Evolutionary conservation across 2,329 filamentous ascomycete genomes (phyloP).

Genomic region (Myotisia sp.): DNA sequence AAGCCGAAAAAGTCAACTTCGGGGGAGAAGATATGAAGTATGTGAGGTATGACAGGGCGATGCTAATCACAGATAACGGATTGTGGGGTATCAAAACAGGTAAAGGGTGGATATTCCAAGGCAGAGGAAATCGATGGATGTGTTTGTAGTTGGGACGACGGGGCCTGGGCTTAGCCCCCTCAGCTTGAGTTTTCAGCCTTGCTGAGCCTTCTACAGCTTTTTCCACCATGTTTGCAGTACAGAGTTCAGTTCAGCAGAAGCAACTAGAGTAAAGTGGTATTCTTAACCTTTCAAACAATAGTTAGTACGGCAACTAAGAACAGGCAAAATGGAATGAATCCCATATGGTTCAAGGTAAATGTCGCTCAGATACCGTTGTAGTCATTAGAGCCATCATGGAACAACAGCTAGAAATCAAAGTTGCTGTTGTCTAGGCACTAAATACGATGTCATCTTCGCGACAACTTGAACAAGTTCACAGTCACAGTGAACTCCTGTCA

Average conservation of each 20-base stretch:
- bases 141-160: slow-evolving; percentile 48
- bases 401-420: slow-evolving; percentile 40
- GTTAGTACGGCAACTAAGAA: not conserved
- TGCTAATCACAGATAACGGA: slow-evolving; percentile 70
- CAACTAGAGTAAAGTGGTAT: not conserved
- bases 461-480: too few relatives aligned
- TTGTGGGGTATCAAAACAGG: slow-evolving; percentile 85
- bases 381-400: slow-evolving; percentile 51
- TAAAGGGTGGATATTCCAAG: slow-evolving; percentile 67
- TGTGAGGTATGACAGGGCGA: slow-evolving; percentile 61
- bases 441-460: slow-evolving; percentile 35
- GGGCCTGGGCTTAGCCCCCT: slow-evolving; percentile 8
- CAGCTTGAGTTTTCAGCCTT: too few relatives aligned
- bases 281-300: not conserved
- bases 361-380: slow-evolving; percentile 94
- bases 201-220: too few relatives aligned
- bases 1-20: slow-evolving; percentile 51
- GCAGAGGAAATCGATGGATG: slow-evolving; percentile 69
- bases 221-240: not conserved
- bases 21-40: slow-evolving; percentile 54
- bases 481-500: too few relatives aligned
- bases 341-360: not conserved
- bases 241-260: not conserved
- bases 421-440: slow-evolving; percentile 34
- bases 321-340: not conserved